phyloP scores from a whole-genome alignment of 345 rosid species.

The Brassica incana region DNA sequence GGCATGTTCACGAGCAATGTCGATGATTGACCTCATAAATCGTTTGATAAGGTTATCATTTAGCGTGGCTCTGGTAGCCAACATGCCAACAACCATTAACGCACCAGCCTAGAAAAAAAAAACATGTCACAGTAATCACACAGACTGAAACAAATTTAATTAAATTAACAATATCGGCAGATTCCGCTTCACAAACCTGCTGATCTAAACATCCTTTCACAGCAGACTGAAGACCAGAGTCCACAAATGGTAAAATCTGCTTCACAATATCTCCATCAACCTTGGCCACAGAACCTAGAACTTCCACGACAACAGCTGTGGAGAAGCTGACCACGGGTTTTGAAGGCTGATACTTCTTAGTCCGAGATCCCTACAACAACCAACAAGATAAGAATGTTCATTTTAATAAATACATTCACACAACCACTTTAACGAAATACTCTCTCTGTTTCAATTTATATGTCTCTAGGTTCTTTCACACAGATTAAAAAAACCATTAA shows the following conservation, averaged over 20 bases:
- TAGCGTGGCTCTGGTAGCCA: constrained; percentile 67
- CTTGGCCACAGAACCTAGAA: constrained; percentile 58
- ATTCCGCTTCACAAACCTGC: constrained; percentile 53
- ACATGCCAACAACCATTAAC: constrained; percentile 75
- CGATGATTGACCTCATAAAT: constrained; percentile 69
- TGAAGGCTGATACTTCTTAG: constrained; percentile 67
- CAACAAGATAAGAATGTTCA: constrained; percentile 22
- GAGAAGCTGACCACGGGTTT: constrained; percentile 66
- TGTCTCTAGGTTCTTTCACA: too few relatives aligned
- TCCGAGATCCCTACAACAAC: constrained; percentile 61
- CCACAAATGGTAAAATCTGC: constrained; percentile 76
- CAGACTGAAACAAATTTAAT: neutral
- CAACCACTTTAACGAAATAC: neutral
- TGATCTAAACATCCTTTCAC: constrained; percentile 63
- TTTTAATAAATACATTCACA: neutral
- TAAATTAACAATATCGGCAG: neutral
- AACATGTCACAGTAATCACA: neutral
- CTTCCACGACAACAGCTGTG: constrained; percentile 81
- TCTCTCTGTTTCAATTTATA: too few relatives aligned
- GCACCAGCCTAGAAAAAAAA: constrained; percentile 71
- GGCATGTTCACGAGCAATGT: constrained; percentile 58
- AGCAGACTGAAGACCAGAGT: constrained; percentile 68
- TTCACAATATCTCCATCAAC: constrained; percentile 67
- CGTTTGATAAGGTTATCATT: constrained; percentile 72
- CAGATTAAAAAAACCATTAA: too few relatives aligned